phyloP scores from a whole-genome alignment of 805 yeast species.

The Wickerhamomyces chambardii region DNA sequence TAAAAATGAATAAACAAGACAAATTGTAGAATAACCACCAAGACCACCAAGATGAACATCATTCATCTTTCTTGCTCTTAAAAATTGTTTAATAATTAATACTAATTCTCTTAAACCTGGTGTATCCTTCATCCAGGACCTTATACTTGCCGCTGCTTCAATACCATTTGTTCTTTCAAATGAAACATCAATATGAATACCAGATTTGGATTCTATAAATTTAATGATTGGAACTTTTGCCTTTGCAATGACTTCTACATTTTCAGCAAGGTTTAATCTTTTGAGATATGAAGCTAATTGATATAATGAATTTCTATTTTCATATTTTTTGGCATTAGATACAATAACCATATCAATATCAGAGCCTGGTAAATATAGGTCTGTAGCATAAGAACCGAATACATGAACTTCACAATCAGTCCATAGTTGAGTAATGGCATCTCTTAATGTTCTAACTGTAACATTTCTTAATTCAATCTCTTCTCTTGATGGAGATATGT shows the following conservation, averaged over 20 bases:
- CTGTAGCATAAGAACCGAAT: slow-evolving; percentile 94
- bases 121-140: slow-evolving; percentile 61
- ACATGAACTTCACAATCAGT: slow-evolving; percentile 71
- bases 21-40: slow-evolving; percentile 92
- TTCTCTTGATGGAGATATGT: slow-evolving; percentile 72
- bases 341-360: slow-evolving; percentile 91
- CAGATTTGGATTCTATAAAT: slow-evolving; percentile 64
- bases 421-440: slow-evolving; percentile 53
- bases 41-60: slow-evolving; percentile 90
- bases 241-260: slow-evolving; percentile 78
- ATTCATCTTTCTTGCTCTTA: slow-evolving; percentile 67
- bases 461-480: slow-evolving; percentile 64
- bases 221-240: slow-evolving; percentile 95
- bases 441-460: slow-evolving; percentile 52
- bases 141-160: slow-evolving; percentile 70
- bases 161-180: slow-evolving; percentile 81
- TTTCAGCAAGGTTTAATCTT: slow-evolving; percentile 49
- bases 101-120: slow-evolving; percentile 83
- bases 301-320: slow-evolving; percentile 56
- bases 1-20: slow-evolving; percentile 73
- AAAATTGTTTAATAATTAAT: slow-evolving; percentile 75
- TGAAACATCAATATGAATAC: slow-evolving; percentile 80
- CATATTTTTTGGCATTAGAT: slow-evolving; percentile 49
- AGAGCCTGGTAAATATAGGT: slow-evolving; percentile 86
- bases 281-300: slow-evolving; percentile 66